These are phyloP conservation scores for Thielaviopsis populi DNA, from an alignment of 2,329 filamentous ascomycete genomes.

Conservation along the genomic window DNA sequence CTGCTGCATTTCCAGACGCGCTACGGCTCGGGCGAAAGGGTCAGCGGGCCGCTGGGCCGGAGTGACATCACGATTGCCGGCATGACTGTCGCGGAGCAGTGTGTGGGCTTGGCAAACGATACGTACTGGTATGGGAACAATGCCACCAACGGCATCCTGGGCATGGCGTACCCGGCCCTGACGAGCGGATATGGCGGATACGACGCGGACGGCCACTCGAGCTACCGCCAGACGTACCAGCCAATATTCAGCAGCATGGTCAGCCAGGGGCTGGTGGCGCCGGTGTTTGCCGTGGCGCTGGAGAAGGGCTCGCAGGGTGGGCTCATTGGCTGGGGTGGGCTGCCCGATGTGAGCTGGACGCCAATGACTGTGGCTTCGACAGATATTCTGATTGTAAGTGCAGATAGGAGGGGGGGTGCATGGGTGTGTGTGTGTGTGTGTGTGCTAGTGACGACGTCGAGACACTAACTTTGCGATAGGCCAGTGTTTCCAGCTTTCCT, in stretches of 20 bases:
- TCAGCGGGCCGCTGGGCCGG: slow-evolving; percentile 33
- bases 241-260: slow-evolving; percentile 37
- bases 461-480: slow-evolving; percentile 23
- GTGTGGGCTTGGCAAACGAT: slow-evolving; percentile 34
- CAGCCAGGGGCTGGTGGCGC: slow-evolving; percentile 30
- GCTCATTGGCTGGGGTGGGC: slow-evolving; percentile 32
- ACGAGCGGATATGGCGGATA: slow-evolving; percentile 30
- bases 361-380: slow-evolving; percentile 24
- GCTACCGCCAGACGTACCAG: slow-evolving; percentile 28
- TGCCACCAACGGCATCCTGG: slow-evolving; percentile 35
- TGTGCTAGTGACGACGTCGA: neutral
- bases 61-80: slow-evolving; percentile 33
- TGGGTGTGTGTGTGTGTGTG: neutral
- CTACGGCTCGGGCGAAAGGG: slow-evolving; percentile 35
- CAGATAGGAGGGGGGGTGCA: neutral
- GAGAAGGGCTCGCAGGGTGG: slow-evolving; percentile 32
- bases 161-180: slow-evolving; percentile 36
- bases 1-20: slow-evolving; percentile 32
- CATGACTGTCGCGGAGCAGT: slow-evolving; percentile 30
- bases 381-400: slow-evolving; percentile 33
- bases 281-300: slow-evolving; percentile 35
- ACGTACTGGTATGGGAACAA: slow-evolving; percentile 40
- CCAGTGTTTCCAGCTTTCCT: slow-evolving; percentile 26
- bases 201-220: slow-evolving; percentile 1
- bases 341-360: slow-evolving; percentile 27